Evolutionary conservation across 179 eudicot genomes (phyloP).

Genomic region (Patellifolia procumbens): DNA sequence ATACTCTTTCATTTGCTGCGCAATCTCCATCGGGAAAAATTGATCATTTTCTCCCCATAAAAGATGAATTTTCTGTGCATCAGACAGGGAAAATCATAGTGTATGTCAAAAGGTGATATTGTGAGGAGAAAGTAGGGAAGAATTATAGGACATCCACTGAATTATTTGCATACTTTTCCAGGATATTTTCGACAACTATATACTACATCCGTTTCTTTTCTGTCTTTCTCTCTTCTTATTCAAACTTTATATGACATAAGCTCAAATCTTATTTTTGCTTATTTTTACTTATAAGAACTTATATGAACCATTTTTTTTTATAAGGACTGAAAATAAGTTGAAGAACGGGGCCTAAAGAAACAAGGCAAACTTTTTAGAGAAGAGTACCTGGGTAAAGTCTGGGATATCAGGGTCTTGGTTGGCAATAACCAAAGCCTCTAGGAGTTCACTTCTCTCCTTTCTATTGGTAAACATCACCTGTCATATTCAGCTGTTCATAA

Average conservation of each 20-base stretch:
- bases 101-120: background rate
- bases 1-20: constrained; percentile 84
- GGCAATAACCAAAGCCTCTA: constrained; percentile 77
- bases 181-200: no score
- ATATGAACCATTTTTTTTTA: no score
- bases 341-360: background rate
- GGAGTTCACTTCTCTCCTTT: constrained; percentile 87
- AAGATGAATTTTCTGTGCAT: constrained; percentile 72
- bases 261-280: no score
- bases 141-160: no score
- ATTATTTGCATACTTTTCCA: no score
- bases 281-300: no score
- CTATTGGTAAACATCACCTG: constrained; percentile 96
- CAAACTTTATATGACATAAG: no score
- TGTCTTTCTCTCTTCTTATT: no score
- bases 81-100: constrained; percentile 2
- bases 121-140: no score
- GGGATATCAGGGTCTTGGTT: constrained; percentile 65
- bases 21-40: constrained; percentile 73
- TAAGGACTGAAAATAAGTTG: background rate
- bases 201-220: no score
- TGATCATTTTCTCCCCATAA: constrained; percentile 97
- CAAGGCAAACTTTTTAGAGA: no score
- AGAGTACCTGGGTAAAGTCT: constrained; percentile 61
- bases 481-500: background rate